These are phyloP conservation scores for Bretschneidera sinensis DNA, from an alignment of 345 rosid species.

Conservation along the genomic window DNA sequence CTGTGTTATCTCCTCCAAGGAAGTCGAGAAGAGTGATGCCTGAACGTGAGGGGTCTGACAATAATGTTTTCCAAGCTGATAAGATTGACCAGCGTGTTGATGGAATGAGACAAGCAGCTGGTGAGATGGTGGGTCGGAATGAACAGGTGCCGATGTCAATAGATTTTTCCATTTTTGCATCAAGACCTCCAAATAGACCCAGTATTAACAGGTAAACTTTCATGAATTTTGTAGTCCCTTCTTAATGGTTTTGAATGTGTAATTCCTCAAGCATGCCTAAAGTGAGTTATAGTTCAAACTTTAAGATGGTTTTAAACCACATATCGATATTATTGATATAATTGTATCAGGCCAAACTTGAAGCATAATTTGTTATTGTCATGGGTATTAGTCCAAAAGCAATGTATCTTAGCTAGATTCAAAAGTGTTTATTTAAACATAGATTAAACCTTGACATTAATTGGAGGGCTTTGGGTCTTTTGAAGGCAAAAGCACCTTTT, in stretches of 20 bases:
- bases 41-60: conserved; percentile 50
- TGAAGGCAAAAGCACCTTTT: no score
- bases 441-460: background rate
- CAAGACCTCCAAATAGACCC: conserved; percentile 69
- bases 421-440: background rate
- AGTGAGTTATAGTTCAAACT: background rate
- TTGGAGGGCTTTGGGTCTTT: no score
- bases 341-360: background rate
- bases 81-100: conserved; percentile 43
- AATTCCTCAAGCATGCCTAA: background rate
- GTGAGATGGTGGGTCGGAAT: conserved; percentile 36
- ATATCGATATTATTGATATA: background rate
- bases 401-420: background rate
- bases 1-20: conserved; percentile 66
- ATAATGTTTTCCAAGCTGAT: conserved; percentile 34
- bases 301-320: background rate
- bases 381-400: no score
- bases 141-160: conserved; percentile 75
- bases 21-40: conserved; percentile 77
- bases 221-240: conserved; percentile 1
- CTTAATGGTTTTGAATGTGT: background rate
- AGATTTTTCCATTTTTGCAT: conserved; percentile 75
- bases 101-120: conserved; percentile 41
- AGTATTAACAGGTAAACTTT: conserved; percentile 72
- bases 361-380: background rate